These are phyloP conservation scores for Erythrophleum fordii DNA, from an alignment of 306 rosid genomes.

Conservation along the genomic window DNA sequence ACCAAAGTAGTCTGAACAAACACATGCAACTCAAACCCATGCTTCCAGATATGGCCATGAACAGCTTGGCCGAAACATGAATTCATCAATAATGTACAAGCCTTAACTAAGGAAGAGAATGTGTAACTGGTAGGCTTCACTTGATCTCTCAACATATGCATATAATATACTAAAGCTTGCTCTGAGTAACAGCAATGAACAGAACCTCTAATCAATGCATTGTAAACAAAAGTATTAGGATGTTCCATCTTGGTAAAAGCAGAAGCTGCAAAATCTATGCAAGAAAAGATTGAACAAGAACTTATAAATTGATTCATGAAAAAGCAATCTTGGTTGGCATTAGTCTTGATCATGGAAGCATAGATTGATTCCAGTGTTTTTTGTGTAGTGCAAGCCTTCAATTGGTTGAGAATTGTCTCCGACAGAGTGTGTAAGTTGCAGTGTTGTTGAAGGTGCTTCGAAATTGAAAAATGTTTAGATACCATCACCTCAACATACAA, in stretches of 20 bases:
- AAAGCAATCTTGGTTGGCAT: constrained; percentile 54
- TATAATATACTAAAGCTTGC: constrained; percentile 54
- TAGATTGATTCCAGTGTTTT: constrained; percentile 56
- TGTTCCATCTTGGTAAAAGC: constrained; percentile 58
- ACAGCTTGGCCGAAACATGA: constrained; percentile 53
- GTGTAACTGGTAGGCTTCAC: constrained; percentile 73
- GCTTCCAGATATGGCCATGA: constrained; percentile 71
- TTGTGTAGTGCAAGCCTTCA: constrained; percentile 46
- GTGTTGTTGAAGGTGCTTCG: constrained; percentile 5
- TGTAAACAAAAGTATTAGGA: constrained; percentile 69
- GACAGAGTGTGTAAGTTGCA: constrained; percentile 32
- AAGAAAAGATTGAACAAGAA: constrained; percentile 31
- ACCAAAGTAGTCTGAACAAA: constrained; percentile 76
- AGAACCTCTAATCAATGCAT: constrained; percentile 69
- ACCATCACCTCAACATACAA: constrained; percentile 26
- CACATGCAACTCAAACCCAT: constrained; percentile 62
- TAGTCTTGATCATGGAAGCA: constrained; percentile 65
- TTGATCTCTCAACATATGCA: constrained; percentile 47
- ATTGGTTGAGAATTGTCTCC: constrained; percentile 40
- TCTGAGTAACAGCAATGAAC: constrained; percentile 46
- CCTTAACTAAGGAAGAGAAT: constrained; percentile 65
- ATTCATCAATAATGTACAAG: constrained; percentile 49
- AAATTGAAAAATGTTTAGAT: neutral
- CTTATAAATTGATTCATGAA: constrained; percentile 56
- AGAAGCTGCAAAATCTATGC: constrained; percentile 39